These are phyloP conservation scores for Graphilbum fragrans DNA, from an alignment of 2,329 filamentous ascomycete genomes.

Conservation along the genomic window DNA sequence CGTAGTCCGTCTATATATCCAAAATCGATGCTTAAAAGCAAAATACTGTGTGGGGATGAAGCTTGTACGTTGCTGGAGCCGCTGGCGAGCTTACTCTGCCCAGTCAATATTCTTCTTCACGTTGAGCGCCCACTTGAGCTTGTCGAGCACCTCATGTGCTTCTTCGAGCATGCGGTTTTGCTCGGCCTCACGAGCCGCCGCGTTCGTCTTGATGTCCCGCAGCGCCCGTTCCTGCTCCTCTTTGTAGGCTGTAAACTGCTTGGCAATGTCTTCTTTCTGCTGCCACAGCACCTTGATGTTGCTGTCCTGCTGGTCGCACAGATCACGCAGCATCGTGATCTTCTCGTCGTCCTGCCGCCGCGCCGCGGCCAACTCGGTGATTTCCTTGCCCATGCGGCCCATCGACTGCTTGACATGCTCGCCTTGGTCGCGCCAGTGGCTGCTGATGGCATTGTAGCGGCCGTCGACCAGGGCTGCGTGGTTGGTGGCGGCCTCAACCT, in stretches of 20 bases:
- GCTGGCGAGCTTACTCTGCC: slow-evolving; percentile 39
- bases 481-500: slow-evolving; percentile 53
- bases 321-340: slow-evolving; percentile 51
- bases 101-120: slow-evolving; percentile 50
- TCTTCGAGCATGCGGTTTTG: slow-evolving; percentile 48
- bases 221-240: slow-evolving; percentile 49
- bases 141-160: slow-evolving; percentile 46
- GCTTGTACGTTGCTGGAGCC: no score
- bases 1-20: slow-evolving; percentile 1
- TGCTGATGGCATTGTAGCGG: slow-evolving; percentile 54
- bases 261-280: slow-evolving; percentile 49
- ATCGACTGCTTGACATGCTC: slow-evolving; percentile 44
- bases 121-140: slow-evolving; percentile 62
- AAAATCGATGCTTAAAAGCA: no score
- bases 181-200: slow-evolving; percentile 44
- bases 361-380: slow-evolving; percentile 41
- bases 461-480: slow-evolving; percentile 58
- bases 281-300: slow-evolving; percentile 49
- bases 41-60: background rate
- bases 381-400: slow-evolving; percentile 36
- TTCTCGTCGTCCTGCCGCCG: slow-evolving; percentile 48
- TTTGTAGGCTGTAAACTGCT: slow-evolving; percentile 53
- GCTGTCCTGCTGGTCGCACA: slow-evolving; percentile 61
- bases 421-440: slow-evolving; percentile 55
- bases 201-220: slow-evolving; percentile 44